Evolutionary conservation across 345 rosid genomes (phyloP), one percentile per base, ranked within the genome.

Genomic region (Lepidium aucheri): DNA sequence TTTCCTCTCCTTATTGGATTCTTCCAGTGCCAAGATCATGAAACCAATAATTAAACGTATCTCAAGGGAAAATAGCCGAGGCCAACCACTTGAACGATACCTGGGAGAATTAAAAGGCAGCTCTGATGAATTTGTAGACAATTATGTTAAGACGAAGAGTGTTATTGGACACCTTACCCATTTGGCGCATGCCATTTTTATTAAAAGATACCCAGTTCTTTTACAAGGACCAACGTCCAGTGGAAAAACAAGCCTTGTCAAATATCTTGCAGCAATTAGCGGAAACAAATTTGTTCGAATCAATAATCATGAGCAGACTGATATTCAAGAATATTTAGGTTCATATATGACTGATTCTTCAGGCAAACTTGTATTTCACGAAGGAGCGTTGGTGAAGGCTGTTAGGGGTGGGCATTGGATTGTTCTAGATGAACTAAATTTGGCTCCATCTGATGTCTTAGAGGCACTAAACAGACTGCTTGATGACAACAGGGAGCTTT

Each of bases 211-310:
- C 63, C 97, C 98, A 50, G 94, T 93, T 73, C 96, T 93, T 14
- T 78, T 93, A 62, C 98, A 93, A 73, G 98, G 98, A 24, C 97
- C 97, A 39, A 90, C 98, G 50, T 93, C 98, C 17, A 90, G 98
- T 79, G 98, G 98, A 53, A 93, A 93, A 66, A 93, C 98, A 58
- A 93, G 98, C 74, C 97, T 93, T 72, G 98, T 93, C 42, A 88
- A 83, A 74, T 88, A 93, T 86, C 98, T 93, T 67, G 97, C 98
- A 47, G 74, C 90, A 42, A 63, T 79, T 67, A 93, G 90, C 66
- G 97, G 98, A 54, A 84, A 84, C 79, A 84, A 82, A 60, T 93
- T 93, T 79, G 92, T 93, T 53, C 84, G 97, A 43, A 86, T 93
- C 68, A 93, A 93, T 79, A 93, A 93, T 76, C 98, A 93, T 63